phyloP scores from a whole-genome alignment of 768 basidiomycete species.

The Tulasnella calospora region DNA sequence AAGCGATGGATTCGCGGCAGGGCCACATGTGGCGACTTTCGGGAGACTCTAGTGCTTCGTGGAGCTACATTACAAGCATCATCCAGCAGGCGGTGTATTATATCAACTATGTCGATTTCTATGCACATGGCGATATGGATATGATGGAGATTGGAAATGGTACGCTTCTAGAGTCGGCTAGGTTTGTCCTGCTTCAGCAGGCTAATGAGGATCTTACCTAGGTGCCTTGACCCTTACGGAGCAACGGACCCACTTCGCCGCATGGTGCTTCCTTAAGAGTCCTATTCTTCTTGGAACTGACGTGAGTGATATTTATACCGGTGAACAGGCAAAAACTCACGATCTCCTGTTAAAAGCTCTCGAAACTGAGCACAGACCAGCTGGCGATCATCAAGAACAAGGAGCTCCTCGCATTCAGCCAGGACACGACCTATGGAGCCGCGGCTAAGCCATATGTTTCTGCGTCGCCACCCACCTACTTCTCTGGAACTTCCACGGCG shows the following conservation, averaged over 20 bases:
- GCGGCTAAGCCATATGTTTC: conserved; percentile 49
- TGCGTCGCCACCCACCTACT: conserved; percentile 51
- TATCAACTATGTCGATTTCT: conserved; percentile 45
- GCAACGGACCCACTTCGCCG: conserved; percentile 55
- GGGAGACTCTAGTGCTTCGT: conserved; percentile 47
- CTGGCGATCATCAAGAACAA: conserved; percentile 48
- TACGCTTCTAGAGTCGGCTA: conserved; percentile 35
- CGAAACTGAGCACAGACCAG: conserved; percentile 41
- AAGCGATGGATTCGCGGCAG: conserved; percentile 31
- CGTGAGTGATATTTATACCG: conserved; percentile 30
- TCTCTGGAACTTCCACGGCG: conserved; percentile 46
- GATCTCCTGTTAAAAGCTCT: conserved; percentile 39
- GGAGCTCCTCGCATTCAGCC: conserved; percentile 53
- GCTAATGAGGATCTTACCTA: neutral
- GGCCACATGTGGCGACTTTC: conserved; percentile 55
- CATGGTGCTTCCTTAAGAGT: conserved; percentile 55
- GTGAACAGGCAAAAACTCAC: conserved; percentile 21
- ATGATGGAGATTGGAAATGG: conserved; percentile 50
- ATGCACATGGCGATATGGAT: conserved; percentile 55
- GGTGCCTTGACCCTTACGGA: conserved; percentile 41
- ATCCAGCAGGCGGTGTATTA: conserved; percentile 45
- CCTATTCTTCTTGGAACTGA: conserved; percentile 48
- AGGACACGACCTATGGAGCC: conserved; percentile 45
- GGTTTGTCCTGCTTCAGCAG: neutral
- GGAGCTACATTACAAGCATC: conserved; percentile 49